These are phyloP conservation scores for Aspergillus pseudonomiae DNA, from an alignment of 2,329 filamentous ascomycete species.

Conservation along the genomic window DNA sequence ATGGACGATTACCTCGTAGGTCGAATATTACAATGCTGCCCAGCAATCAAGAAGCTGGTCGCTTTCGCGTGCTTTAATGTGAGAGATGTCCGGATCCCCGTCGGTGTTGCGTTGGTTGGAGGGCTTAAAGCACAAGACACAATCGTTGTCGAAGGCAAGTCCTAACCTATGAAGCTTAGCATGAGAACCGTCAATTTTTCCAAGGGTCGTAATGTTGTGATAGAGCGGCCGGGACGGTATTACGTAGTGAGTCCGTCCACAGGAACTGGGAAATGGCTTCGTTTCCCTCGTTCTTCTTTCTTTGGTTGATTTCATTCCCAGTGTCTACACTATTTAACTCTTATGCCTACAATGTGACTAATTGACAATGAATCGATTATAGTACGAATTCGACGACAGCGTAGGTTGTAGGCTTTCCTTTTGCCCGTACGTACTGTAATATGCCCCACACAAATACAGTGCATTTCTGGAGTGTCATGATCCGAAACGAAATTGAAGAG, in stretches of 20 bases:
- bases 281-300: not conserved
- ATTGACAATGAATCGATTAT: not conserved
- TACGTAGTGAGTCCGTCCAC: not conserved
- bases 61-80: constrained; percentile 67
- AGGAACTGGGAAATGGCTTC: not conserved
- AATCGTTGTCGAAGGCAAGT: constrained; percentile 44
- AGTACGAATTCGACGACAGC: not conserved
- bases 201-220: not conserved
- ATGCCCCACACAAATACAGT: too few species aligned
- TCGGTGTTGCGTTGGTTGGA: constrained; percentile 62
- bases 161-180: not conserved
- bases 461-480: too few species aligned
- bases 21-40: constrained; percentile 51
- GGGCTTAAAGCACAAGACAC: constrained; percentile 61
- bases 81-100: constrained; percentile 58
- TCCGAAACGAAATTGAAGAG: too few species aligned
- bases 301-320: not conserved
- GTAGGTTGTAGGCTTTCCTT: too few species aligned
- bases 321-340: not conserved
- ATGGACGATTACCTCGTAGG: constrained; percentile 50
- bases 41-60: constrained; percentile 56
- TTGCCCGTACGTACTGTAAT: too few species aligned
- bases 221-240: too few species aligned
- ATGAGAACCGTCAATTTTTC: not conserved
- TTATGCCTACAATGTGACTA: not conserved